These are phyloP conservation scores for Leptographium galeiforme DNA, from an alignment of 2,329 filamentous ascomycete species.

Conservation along the genomic window DNA sequence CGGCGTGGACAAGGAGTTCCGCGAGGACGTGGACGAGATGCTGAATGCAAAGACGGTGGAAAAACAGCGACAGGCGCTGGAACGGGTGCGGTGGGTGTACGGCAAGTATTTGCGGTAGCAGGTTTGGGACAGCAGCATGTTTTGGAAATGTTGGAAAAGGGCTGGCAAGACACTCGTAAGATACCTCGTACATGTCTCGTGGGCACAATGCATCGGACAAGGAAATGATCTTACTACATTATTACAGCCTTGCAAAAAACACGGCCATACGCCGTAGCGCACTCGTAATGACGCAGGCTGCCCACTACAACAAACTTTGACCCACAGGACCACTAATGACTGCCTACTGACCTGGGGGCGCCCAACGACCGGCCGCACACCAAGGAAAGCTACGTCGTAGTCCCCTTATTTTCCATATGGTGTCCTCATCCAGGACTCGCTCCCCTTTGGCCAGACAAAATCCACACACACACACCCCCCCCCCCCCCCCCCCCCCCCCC, in stretches of 20 bases:
- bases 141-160: background rate
- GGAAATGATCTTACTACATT: no score
- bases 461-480: no score
- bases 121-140: background rate
- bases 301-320: no score
- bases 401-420: background rate
- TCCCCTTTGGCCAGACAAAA: background rate
- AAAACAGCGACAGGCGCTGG: constrained; percentile 64
- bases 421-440: background rate
- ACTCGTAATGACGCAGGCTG: background rate
- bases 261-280: no score
- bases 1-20: constrained; percentile 68
- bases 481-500: no score
- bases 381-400: no score
- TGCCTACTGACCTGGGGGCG: background rate
- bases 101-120: constrained; percentile 49
- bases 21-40: constrained; percentile 77
- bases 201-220: no score
- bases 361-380: no score
- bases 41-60: constrained; percentile 70
- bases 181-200: no score
- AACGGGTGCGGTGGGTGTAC: constrained; percentile 85
- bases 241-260: no score
- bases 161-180: no score
- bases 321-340: no score